Base-by-base conservation (phyloP, 2,329 filamentous ascomycete species). In the Pochonia chlamydosporia region DNA sequence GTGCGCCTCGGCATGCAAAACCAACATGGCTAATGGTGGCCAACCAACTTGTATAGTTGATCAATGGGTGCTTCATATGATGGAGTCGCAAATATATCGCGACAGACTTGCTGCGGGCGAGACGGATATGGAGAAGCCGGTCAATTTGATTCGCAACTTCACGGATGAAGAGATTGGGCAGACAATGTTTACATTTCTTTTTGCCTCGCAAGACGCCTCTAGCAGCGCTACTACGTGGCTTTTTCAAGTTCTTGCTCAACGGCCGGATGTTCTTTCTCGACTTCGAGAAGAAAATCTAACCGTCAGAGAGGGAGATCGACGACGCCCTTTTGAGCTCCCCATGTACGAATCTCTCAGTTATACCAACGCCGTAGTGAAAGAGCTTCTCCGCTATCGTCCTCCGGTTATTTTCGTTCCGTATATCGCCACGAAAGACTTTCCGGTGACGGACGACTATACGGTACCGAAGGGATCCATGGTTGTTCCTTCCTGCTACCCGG, bases 11-110 rank as follows among this genome's bases (percentile, higher is more conserved):
- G 85, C 84, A 61, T 81, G 83, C 61, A 88, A 85, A 62, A 76
- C 79, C 16, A 78, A 81, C 54, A 87, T 91, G 83, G 78, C 81
- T 49, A 72, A 78, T 30, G 86, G 85, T 52, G 84, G 81, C 30
- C 68, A 80, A 54, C 74, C 86, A 14, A 79, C 77, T 23, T 90
- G 86, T 63, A 89, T 89, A 56, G 80, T 91, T 61, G 87, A 91
- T 62, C 81, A 81, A 33, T 91, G 87, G 87, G 75, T 91, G 46
- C 75, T 80, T 56, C 73, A 79, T 50, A 89, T 90, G 81, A 78
- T 85, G 58, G 82, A 87, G 48, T 89, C 84, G 0, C 77, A 85
- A 54, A 70, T 67, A 39, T 89, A 89, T 65, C 75, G 76, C 33
- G 75, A 84, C 52, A 76, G 75, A 48, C 60, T 87, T 28, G 84